phyloP scores from a whole-genome alignment of 2,329 filamentous ascomycete species.

The Pseudocercospora pini-densiflorae region DNA sequence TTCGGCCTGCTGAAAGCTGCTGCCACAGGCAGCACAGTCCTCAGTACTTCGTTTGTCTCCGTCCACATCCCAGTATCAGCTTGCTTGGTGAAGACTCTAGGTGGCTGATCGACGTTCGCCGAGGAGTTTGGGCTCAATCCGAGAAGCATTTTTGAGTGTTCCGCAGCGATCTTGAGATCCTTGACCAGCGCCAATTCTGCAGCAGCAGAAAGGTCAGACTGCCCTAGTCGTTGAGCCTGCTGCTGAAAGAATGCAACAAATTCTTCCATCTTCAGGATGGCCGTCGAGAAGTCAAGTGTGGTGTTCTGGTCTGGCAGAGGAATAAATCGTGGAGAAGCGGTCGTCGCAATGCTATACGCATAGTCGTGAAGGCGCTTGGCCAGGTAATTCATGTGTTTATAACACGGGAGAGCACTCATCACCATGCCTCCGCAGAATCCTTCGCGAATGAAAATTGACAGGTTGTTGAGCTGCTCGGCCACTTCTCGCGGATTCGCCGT shows the following conservation, averaged over 20 bases:
- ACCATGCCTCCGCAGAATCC: constrained; percentile 18
- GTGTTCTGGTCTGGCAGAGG: constrained; percentile 17
- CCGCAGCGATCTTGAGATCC: background rate
- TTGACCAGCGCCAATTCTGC: background rate
- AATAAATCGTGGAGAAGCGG: background rate
- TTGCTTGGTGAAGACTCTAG: too few relatives aligned
- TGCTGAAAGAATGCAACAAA: constrained; percentile 17
- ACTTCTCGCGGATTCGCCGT: constrained; percentile 11
- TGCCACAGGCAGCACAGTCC: background rate
- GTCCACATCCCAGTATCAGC: too few relatives aligned
- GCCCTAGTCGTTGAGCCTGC: background rate
- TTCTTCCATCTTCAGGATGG: constrained; percentile 20
- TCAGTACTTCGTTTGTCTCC: background rate
- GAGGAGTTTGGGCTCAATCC: background rate
- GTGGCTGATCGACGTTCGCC: background rate
- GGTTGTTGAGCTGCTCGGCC: constrained; percentile 17
- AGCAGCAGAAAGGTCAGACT: constrained; percentile 4
- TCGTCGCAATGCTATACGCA: constrained; percentile 18
- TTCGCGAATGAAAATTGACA: constrained; percentile 21
- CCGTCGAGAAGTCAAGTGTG: constrained; percentile 7
- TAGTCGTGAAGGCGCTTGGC: constrained; percentile 12
- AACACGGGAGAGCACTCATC: constrained; percentile 11
- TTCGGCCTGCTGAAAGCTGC: background rate
- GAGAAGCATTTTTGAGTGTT: constrained; percentile 11
- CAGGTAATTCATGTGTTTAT: constrained; percentile 14